A percentile compares a stretch with the other conserved stretches of the same genome.
Evolutionary conservation across 257 asterid species (phyloP).

Genomic region (Linaria vulgaris): DNA sequence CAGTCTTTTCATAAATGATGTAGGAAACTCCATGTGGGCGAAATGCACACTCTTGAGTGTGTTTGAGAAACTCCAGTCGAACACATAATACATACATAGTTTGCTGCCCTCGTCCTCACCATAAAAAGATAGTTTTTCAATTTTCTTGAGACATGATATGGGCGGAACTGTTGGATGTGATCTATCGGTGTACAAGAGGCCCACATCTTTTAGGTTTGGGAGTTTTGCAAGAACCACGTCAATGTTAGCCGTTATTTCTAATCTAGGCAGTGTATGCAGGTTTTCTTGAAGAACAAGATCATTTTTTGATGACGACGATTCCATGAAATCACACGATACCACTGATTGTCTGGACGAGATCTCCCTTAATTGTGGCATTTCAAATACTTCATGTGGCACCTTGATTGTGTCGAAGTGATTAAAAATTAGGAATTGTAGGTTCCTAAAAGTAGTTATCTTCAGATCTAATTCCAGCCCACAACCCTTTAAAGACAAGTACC

Average conservation of each 20-base stretch:
- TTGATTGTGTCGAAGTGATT: background rate
- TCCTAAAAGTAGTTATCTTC: background rate
- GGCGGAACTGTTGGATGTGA: no score
- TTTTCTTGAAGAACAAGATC: no score
- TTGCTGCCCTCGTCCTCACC: background rate
- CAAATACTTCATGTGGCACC: no score
- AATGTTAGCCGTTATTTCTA: no score
- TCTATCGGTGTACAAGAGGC: background rate
- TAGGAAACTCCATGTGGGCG: background rate
- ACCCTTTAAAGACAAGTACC: background rate
- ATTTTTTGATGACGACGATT: no score
- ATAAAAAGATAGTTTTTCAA: background rate
- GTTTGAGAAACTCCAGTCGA: background rate
- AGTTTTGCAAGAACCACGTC: background rate
- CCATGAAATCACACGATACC: no score
- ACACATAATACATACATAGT: background rate
- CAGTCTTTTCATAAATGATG: background rate
- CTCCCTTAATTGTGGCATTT: no score
- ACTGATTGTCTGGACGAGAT: no score
- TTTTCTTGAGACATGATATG: background rate
- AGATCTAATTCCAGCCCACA: background rate
- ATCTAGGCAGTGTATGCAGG: no score
- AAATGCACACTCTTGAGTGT: background rate
- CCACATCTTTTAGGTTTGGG: background rate
- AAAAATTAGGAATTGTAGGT: background rate